Conservation (phyloP, 352 stramenopile genomes). For the Pythium periplocum region DNA sequence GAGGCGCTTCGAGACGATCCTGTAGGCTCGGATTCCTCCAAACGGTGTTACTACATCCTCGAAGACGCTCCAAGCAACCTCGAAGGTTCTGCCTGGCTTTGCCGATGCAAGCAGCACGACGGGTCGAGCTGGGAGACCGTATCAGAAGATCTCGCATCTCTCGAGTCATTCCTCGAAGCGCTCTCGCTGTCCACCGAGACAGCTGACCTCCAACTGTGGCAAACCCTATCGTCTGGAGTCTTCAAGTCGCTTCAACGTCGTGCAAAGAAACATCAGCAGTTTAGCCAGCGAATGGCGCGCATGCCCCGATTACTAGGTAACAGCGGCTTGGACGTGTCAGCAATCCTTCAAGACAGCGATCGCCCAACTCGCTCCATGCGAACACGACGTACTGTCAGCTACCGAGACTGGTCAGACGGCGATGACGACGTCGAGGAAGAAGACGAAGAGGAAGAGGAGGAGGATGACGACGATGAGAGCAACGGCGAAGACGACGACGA, state of each 20-base stretch:
- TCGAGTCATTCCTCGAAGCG: constrained; percentile 39
- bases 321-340: constrained; percentile 19
- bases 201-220: constrained; percentile 51
- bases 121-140: constrained; percentile 57
- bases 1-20: constrained; percentile 48
- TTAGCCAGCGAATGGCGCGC: constrained; percentile 31
- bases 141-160: constrained; percentile 40
- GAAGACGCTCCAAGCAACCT: constrained; percentile 52
- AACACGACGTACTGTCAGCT: constrained; percentile 41
- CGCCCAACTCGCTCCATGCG: constrained; percentile 32
- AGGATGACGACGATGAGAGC: constrained; percentile 2
- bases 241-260: constrained; percentile 49
- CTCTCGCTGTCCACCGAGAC: constrained; percentile 47
- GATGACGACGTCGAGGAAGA: constrained; percentile 30
- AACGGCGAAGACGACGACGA: not conserved
- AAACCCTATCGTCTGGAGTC: constrained; percentile 27
- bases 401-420: constrained; percentile 27
- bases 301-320: constrained; percentile 37
- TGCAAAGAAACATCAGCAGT: constrained; percentile 37
- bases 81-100: constrained; percentile 55
- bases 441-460: constrained; percentile 6
- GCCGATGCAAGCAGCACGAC: constrained; percentile 33
- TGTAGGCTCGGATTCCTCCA: constrained; percentile 33
- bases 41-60: constrained; percentile 52
- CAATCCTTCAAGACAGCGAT: constrained; percentile 22